Base-by-base conservation (phyloP, 179 eudicot species). In the Vitellaria paradoxa region DNA sequence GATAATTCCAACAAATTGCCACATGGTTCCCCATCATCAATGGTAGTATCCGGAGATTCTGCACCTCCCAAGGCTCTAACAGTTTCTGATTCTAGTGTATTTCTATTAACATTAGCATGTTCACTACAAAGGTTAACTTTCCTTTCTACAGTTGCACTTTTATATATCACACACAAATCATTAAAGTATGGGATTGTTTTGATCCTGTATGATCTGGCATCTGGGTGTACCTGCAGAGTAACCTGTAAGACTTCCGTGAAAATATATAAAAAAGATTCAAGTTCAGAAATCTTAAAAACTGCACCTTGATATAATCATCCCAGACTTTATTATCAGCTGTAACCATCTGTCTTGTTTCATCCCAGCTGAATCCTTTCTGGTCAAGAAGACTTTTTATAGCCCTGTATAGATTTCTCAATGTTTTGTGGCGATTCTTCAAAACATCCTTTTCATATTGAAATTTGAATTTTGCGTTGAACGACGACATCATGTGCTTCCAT, bases 261-360 rank as follows among this genome's bases (percentile, higher is more conserved):
- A 12, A 49, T 45, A 68, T 20, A 30, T 42, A 45, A 57, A 17
- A 42, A 60, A 21, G 0, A 57, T 30, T 21, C 52, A 47, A 52
- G 52, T 55, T 23, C 65, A 1, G 23, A n/a, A 53, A 73, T 65
- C 6, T 47, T 52, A 42, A 9, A n/a, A 49, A 56, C 17, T 50
- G 56, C 50, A 84, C 86, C 86, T 84, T 77, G 53, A 84, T 78
- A 52, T 78, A 78, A 65, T 81, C 80, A 78, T 84, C 86, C 86
- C 86, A 84, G 15, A 81, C 86, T 75, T 75, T 65, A 68, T 84
- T 78, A 71, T 84, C 84, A 59, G 86, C 86, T 6, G 75, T 81
- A 73, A 84, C 86, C 86, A 84, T 84, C 50, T 81, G 77, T 18
- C 80, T 72, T 2, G 70, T 49, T n/a, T 78, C 80, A 15, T 84